phyloP scores from a whole-genome alignment of 306 rosid species.

The Vigna hirtella region DNA sequence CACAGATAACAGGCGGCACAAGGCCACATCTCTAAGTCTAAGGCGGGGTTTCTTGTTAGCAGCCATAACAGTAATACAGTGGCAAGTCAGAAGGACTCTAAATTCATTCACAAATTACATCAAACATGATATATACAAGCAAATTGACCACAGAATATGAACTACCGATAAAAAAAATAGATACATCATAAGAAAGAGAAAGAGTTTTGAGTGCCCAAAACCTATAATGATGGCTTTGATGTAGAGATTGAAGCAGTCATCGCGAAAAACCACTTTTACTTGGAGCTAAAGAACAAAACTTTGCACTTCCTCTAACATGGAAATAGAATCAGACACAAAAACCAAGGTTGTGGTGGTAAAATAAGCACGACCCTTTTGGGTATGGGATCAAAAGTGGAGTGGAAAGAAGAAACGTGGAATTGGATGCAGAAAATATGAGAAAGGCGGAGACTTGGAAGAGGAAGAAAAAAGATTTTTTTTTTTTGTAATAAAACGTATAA shows the following conservation, averaged over 20 bases:
- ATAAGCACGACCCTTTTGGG: constrained; percentile 36
- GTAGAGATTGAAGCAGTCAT: constrained; percentile 51
- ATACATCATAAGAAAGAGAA: constrained; percentile 5
- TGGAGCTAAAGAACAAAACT: constrained; percentile 42
- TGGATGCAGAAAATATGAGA: neutral
- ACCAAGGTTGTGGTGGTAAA: constrained; percentile 28
- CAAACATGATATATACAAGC: constrained; percentile 38
- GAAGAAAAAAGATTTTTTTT: constrained; percentile 21
- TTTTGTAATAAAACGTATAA: constrained; percentile 30
- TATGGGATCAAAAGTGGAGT: neutral
- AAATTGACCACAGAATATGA: constrained; percentile 23
- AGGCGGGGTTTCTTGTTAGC: constrained; percentile 61
- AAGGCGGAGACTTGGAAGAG: constrained; percentile 4
- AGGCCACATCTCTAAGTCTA: constrained; percentile 64
- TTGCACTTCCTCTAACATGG: constrained; percentile 35
- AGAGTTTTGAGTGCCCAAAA: constrained; percentile 47
- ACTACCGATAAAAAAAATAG: constrained; percentile 28
- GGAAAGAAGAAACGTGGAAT: neutral
- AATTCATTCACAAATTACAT: constrained; percentile 34
- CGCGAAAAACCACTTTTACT: constrained; percentile 39
- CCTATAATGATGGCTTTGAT: constrained; percentile 46
- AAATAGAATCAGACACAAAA: constrained; percentile 39
- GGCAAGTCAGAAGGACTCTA: constrained; percentile 28
- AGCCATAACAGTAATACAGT: constrained; percentile 50
- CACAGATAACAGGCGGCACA: constrained; percentile 67